phyloP scores from a whole-genome alignment of 1,284 basidiomycete species.

The Sporisorium graminicola region DNA sequence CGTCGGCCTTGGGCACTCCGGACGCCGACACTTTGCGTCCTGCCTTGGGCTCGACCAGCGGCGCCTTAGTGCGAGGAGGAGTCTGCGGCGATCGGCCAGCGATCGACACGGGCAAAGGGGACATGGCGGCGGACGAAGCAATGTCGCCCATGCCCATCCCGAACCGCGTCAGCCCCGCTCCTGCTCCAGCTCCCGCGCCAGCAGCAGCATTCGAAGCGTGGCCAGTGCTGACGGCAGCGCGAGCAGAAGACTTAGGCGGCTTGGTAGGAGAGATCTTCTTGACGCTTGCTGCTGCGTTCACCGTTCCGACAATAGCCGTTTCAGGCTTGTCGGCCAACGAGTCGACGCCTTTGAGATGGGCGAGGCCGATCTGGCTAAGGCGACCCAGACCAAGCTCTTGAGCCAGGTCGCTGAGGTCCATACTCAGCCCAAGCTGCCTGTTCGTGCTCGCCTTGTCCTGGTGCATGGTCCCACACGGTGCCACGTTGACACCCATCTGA shows the following conservation, averaged over 20 bases:
- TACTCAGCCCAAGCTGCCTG: slow-evolving; percentile 46
- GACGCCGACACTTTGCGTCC: slow-evolving; percentile 39
- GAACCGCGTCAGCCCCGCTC: slow-evolving; percentile 20
- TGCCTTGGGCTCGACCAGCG: slow-evolving; percentile 12
- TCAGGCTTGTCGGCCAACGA: slow-evolving; percentile 27
- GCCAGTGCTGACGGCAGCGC: slow-evolving; percentile 4
- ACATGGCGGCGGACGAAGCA: slow-evolving; percentile 37
- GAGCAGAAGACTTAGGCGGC: slow-evolving; percentile 50
- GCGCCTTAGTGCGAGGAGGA: slow-evolving; percentile 26
- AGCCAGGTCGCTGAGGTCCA: slow-evolving; percentile 53
- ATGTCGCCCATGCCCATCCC: slow-evolving; percentile 31
- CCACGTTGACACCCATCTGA: slow-evolving; percentile 24
- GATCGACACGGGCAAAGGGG: slow-evolving; percentile 46
- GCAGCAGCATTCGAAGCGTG: not conserved
- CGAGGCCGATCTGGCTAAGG: slow-evolving; percentile 45
- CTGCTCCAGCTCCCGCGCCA: slow-evolving; percentile 8
- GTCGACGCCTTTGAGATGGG: slow-evolving; percentile 39
- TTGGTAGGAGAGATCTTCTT: slow-evolving; percentile 37
- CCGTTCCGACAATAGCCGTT: not conserved
- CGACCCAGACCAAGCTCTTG: slow-evolving; percentile 54
- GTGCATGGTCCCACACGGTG: slow-evolving; percentile 1
- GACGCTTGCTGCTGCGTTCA: not conserved
- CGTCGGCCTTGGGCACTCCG: slow-evolving; percentile 31
- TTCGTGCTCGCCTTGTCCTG: slow-evolving; percentile 15
- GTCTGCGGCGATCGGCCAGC: slow-evolving; percentile 51